Percentiles rank a stretch among this genome's conserved stretches.
Evolutionary conservation across 2,329 filamentous ascomycete species (phyloP).

Genomic region (Fusarium bulbicola): DNA sequence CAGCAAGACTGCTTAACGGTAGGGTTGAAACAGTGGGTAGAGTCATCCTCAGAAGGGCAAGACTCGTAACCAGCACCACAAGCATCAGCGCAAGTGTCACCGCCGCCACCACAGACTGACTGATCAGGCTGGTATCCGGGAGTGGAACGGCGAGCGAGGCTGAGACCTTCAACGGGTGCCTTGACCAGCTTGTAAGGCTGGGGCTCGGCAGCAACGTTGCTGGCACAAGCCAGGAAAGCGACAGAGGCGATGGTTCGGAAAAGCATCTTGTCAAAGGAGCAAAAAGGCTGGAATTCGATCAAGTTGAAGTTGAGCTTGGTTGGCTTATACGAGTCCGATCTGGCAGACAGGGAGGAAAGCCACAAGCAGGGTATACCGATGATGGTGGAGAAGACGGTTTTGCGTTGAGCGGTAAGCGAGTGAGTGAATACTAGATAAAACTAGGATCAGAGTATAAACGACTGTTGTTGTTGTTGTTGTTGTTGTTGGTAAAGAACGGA

Average conservation of each 20-base stretch:
- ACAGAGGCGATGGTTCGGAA: constrained; percentile 47
- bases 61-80: constrained; percentile 61
- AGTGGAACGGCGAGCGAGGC: constrained; percentile 55
- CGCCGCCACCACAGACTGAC: constrained; percentile 56
- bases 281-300: constrained; percentile 1
- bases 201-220: constrained; percentile 43
- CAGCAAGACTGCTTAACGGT: constrained; percentile 64
- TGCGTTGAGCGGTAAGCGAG: constrained; percentile 18
- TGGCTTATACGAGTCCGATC: constrained; percentile 24
- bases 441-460: constrained; percentile 21
- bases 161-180: constrained; percentile 51
- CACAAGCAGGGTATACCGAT: constrained; percentile 34
- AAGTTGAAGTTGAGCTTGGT: constrained; percentile 9
- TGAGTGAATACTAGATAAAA: constrained; percentile 18
- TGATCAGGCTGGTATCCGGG: constrained; percentile 60
- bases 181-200: constrained; percentile 51
- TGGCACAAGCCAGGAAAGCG: constrained; percentile 49
- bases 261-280: constrained; percentile 45
- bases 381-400: constrained; percentile 28
- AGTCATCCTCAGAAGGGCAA: constrained; percentile 59
- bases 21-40: constrained; percentile 68
- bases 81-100: constrained; percentile 63
- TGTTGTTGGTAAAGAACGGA: constrained; percentile 39
- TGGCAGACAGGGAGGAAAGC: constrained; percentile 34
- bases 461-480: constrained; percentile 13